Evolutionary conservation across 2,329 filamentous ascomycete species (phyloP), one percentile per base, ranked within the genome.

Genomic region (Aspergillus clavatus): DNA sequence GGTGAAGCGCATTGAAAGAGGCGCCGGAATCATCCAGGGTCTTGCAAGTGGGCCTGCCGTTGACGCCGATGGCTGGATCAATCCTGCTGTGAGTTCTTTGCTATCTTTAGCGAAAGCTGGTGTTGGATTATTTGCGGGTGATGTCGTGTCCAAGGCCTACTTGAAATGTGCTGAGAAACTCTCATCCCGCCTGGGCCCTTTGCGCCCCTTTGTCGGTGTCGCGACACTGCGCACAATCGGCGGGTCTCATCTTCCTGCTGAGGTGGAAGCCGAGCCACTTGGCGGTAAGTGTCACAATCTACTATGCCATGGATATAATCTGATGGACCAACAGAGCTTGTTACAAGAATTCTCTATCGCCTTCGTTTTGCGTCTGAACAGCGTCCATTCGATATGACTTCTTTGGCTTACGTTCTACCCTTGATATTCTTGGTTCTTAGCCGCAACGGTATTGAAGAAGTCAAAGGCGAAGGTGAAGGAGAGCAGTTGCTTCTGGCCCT

Each of bases 281-380:
- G 87, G 89, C 44, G 82, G 85, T 65, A 52, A 38, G 62, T 61
- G 42, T 23, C 16, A 19, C 14, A 18, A 18, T 12, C 27, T 29
- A 24, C 22, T 11, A 31, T 12, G n/a, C 11, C 22, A 11, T 36
- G 44, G 12, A 7, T 35, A 29, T 46, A 19, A 42, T 22, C 42
- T 56, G 37, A 55, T 61, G 38, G 14, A 40, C 45, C 31, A 36
- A 40, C 35, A 53, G 57, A 73, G 70, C 79, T 97, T 10, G 78
- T 95, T 10, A 96, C 91, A 2, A 81, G 93, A 65, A 82, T 97
- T 1, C 73, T 98, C 4, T 97, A 97, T 66, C 84, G 91, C 38
- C 74, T 98, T 42, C 85, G 90, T 12, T 95, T 95, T 65, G 80
- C 90, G 28, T 86, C 87, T 42, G 93, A 97, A 64, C 91, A 97